A percentile compares a stretch with the other conserved stretches of the same genome.
Evolutionary conservation across 257 asterid species (phyloP).

Genomic region (Ligustrum vulgare): DNA sequence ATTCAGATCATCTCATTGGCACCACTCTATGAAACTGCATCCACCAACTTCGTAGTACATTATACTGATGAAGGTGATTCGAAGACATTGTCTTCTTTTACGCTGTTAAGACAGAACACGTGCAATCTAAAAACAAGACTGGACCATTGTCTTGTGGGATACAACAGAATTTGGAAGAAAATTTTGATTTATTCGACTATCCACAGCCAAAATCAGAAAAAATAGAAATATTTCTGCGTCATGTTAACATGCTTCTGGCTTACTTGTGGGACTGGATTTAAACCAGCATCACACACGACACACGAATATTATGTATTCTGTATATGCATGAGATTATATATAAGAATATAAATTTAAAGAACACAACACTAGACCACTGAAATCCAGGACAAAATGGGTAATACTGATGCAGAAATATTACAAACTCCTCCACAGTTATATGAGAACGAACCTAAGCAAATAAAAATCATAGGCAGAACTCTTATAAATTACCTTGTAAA

Average conservation of each 20-base stretch:
- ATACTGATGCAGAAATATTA: neutral
- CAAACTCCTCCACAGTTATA: too few species aligned
- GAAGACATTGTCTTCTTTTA: neutral
- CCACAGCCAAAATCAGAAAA: neutral
- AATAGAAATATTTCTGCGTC: too few species aligned
- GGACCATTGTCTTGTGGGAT: neutral
- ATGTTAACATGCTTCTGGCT: neutral
- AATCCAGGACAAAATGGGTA: neutral
- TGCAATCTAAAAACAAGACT: neutral
- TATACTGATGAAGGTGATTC: neutral
- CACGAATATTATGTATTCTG: too few species aligned
- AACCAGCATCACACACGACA: too few species aligned
- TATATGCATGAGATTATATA: too few species aligned
- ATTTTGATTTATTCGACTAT: neutral
- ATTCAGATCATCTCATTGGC: neutral
- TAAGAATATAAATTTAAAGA: too few species aligned
- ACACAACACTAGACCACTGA: neutral
- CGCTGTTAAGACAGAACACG: neutral
- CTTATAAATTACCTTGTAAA: conserved; percentile 63
- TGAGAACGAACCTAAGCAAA: neutral
- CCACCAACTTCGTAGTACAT: neutral
- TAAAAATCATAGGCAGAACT: neutral
- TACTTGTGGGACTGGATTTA: too few species aligned
- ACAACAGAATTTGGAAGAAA: neutral
- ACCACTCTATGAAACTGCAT: neutral